Conservation (phyloP, 2,329 filamentous ascomycete species). For the Moelleriella libera region DNA sequence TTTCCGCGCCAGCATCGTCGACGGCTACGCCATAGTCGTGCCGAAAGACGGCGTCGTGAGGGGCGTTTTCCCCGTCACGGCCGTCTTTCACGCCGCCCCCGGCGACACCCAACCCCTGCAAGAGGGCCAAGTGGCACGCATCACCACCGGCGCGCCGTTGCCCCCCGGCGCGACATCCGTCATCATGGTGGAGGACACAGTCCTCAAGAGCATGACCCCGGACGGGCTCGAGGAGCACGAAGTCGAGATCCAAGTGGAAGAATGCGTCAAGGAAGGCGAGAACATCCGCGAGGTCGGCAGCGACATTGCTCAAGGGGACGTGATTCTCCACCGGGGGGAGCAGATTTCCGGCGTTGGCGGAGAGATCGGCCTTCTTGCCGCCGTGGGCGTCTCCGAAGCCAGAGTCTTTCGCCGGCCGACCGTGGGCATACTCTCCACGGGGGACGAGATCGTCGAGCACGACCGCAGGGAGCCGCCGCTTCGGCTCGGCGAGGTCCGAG, state of each 20-base stretch:
- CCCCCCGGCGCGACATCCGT: slow-evolving; percentile 82
- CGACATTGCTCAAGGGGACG: slow-evolving; percentile 57
- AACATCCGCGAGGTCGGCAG: slow-evolving; percentile 88
- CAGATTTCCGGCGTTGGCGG: slow-evolving; percentile 78
- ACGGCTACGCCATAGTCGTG: slow-evolving; percentile 80
- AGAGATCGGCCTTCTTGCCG: slow-evolving; percentile 79
- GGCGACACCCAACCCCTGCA: slow-evolving; percentile 50
- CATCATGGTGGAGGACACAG: slow-evolving; percentile 85
- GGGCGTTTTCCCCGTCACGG: slow-evolving; percentile 73
- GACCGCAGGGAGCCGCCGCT: slow-evolving; percentile 45
- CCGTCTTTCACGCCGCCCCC: slow-evolving; percentile 73
- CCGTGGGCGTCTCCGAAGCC: slow-evolving; percentile 62
- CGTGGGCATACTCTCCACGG: slow-evolving; percentile 81
- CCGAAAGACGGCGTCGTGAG: slow-evolving; percentile 49
- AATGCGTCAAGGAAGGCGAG: slow-evolving; percentile 55
- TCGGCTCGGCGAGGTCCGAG: slow-evolving; percentile 71
- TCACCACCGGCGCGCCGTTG: slow-evolving; percentile 87
- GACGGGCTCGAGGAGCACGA: slow-evolving; percentile 76
- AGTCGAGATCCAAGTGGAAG: slow-evolving; percentile 71
- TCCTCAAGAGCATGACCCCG: slow-evolving; percentile 58
- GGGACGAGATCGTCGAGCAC: slow-evolving; percentile 82
- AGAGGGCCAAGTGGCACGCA: slow-evolving; percentile 67
- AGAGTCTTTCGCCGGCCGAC: slow-evolving; percentile 62
- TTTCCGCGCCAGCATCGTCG: slow-evolving; percentile 90
- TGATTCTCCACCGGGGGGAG: slow-evolving; percentile 64